A percentile compares a stretch with the other conserved stretches of the same genome.
Conservation (phyloP, 805 yeast genomes). For the Starmerella gropengiesseri region DNA sequence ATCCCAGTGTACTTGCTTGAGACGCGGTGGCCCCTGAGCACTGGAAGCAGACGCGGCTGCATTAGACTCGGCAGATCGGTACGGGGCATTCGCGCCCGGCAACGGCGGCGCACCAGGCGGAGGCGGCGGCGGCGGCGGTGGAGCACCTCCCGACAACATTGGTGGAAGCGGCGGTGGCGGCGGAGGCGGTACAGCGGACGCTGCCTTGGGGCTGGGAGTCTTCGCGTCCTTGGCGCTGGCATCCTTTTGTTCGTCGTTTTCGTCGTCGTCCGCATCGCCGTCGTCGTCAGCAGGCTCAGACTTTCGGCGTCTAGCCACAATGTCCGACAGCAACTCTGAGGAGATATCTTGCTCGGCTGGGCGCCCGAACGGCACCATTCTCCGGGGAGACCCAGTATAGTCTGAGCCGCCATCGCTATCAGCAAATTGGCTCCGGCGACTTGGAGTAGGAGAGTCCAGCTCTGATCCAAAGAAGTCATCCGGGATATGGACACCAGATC, state of each 20-base stretch:
- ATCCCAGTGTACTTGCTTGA: constrained; percentile 97
- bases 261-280: constrained; percentile 1
- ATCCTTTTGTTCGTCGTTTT: neutral
- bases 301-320: constrained; percentile 6
- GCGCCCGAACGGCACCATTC: neutral
- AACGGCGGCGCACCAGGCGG: constrained; percentile 28
- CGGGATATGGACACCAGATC: neutral
- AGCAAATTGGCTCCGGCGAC: neutral
- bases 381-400: neutral
- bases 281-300: neutral
- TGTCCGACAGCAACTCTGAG: constrained; percentile 13
- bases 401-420: neutral
- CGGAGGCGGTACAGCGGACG: constrained; percentile 15
- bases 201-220: constrained; percentile 1
- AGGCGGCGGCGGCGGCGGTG: constrained; percentile 26
- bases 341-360: constrained; percentile 12
- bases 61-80: constrained; percentile 18
- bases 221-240: constrained; percentile 3
- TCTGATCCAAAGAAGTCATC: constrained; percentile 1
- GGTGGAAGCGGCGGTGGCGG: constrained; percentile 32
- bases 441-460: neutral
- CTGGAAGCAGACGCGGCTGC: constrained; percentile 1
- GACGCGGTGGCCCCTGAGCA: constrained; percentile 28
- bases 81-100: constrained; percentile 22
- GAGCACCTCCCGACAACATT: constrained; percentile 25